Conservation (phyloP, 1,284 basidiomycete genomes). For the Takashimella tepidaria region DNA sequence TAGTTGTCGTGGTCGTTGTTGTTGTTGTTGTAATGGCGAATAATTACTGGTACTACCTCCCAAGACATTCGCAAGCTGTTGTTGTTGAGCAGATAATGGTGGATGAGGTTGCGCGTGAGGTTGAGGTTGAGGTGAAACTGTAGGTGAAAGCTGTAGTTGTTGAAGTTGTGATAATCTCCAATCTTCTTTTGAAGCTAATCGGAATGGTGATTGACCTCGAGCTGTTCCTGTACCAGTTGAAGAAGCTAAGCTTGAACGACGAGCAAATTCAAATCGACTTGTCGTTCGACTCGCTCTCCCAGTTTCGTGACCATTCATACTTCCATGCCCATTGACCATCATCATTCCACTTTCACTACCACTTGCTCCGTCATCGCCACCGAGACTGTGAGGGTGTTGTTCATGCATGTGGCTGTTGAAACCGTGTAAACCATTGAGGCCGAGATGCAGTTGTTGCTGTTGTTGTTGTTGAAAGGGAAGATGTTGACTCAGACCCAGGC, state of each 20-base stretch:
- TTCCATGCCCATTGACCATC: neutral
- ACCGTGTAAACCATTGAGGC: too few relatives aligned
- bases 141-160: neutral
- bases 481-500: conserved; percentile 6
- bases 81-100: too few relatives aligned
- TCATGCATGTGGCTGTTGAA: neutral
- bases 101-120: neutral
- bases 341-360: too few relatives aligned
- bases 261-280: conserved; percentile 20
- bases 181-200: conserved; percentile 8
- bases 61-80: too few relatives aligned
- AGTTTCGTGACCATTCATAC: neutral
- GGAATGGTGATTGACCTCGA: conserved; percentile 16
- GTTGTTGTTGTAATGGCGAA: too few relatives aligned
- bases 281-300: conserved; percentile 9
- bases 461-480: neutral
- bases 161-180: conserved; percentile 5
- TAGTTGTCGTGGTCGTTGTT: too few relatives aligned
- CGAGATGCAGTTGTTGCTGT: conserved; percentile 5
- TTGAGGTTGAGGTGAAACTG: neutral
- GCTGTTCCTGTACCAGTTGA: conserved; percentile 2
- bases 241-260: conserved; percentile 5
- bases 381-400: neutral
- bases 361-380: neutral
- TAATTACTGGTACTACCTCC: too few relatives aligned